Evolutionary conservation across 345 rosid species (phyloP), one percentile per base, ranked within the genome.

Genomic region (Acer saccharum): DNA sequence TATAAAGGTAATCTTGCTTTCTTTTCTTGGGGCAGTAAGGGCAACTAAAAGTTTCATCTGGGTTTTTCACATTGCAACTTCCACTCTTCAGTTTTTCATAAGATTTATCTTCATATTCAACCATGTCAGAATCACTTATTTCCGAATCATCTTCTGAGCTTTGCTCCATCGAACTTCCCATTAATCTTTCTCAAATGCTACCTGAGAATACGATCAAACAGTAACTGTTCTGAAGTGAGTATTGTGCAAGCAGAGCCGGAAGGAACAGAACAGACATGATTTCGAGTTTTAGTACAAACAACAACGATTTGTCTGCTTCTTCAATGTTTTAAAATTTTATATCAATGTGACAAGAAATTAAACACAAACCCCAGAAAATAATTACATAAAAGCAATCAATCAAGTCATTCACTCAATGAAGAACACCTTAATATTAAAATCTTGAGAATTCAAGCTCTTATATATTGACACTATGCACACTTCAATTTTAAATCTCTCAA

Each of bases 11-110:
- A 76, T 88, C 89, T 61, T 72, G 82, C 85, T 89, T 91, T 84
- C 79, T 84, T 90, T 88, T 94, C 66, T 87, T 90, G 10, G 92
- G 90, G 78, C 98, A 96, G 76, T 81, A 96, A 1, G 98, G 99
- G 62, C 99, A 96, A 55, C 84, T 77, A 82, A 86, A 94, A 72
- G 85, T 82, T 46, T 85, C 84, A 70, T 89, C 88, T 0, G 97
- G 87, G 74, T 80, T 76, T 79, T 86, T 88, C 52, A 92, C 90
- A 74, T 55, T 75, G 74, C 73, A 86, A n/a, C 81, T 87, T 73
- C 98, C 98, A 73, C 82, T 89, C 90, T 90, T 90, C 77, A 96
- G 87, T 72, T 89, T 89, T 74, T 87, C 83, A 80, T 94, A 94
- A n/a, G 80, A 75, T 78, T 79, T 76, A 14, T 84, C 90, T 71